Conservation (phyloP, 2,329 filamentous ascomycete genomes). For the Acrodontium crateriforme region DNA sequence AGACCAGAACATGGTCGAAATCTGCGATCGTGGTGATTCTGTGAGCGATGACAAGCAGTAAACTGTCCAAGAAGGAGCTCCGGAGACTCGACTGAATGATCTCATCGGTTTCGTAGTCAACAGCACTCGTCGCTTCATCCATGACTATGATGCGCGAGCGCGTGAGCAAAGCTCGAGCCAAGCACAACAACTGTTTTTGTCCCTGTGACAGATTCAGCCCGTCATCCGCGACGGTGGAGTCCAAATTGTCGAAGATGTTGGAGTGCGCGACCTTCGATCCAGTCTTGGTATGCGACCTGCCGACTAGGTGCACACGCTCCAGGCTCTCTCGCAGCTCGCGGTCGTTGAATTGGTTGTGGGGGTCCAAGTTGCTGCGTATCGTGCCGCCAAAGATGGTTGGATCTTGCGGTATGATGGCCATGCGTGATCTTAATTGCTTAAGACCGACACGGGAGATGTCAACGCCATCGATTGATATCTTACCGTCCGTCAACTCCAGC, state of each 20-base stretch:
- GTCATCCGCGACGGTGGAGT: slow-evolving; percentile 68
- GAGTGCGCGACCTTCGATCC: slow-evolving; percentile 19
- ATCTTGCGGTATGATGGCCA: slow-evolving; percentile 74
- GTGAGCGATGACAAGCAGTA: slow-evolving; percentile 78
- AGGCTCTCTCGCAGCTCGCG: slow-evolving; percentile 56
- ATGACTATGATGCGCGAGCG: slow-evolving; percentile 75
- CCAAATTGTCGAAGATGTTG: slow-evolving; percentile 25
- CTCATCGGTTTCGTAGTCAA: slow-evolving; percentile 75
- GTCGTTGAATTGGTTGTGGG: slow-evolving; percentile 58
- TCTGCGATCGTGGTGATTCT: slow-evolving; percentile 59
- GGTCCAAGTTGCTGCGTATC: slow-evolving; percentile 61
- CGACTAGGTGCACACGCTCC: slow-evolving; percentile 57
- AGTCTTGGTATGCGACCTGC: slow-evolving; percentile 19
- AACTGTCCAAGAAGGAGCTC: slow-evolving; percentile 64
- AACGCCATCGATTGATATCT: slow-evolving; percentile 36
- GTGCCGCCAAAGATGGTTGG: slow-evolving; percentile 73
- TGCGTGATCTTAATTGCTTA: slow-evolving; percentile 35
- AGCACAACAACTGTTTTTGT: slow-evolving; percentile 80
- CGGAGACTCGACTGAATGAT: slow-evolving; percentile 81
- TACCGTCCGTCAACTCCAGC: slow-evolving; percentile 42
- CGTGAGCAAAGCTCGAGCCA: slow-evolving; percentile 71
- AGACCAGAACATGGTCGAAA: slow-evolving; percentile 75
- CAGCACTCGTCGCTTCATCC: slow-evolving; percentile 58
- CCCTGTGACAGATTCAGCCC: slow-evolving; percentile 85
- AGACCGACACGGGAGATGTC: slow-evolving; percentile 24